phyloP scores from a whole-genome alignment of 1,139 yeast species.

The Nakaseomyces sp. region DNA sequence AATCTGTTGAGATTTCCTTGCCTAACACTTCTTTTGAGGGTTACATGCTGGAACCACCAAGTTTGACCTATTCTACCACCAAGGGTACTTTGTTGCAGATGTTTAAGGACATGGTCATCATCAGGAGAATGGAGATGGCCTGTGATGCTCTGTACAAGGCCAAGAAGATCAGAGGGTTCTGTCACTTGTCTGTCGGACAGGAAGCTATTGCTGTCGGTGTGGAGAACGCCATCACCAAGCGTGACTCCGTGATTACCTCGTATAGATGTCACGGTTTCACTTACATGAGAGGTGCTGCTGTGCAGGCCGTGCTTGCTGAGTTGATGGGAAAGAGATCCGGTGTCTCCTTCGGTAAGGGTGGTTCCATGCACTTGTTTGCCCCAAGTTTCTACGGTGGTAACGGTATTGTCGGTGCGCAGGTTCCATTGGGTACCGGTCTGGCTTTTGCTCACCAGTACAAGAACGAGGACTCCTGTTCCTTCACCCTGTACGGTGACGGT shows the following conservation, averaged over 20 bases:
- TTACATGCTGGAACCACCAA: conserved; percentile 74
- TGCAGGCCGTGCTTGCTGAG: conserved; percentile 85
- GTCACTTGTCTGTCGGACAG: conserved; percentile 98
- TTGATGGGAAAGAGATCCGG: conserved; percentile 95
- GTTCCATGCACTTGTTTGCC: conserved; percentile 98
- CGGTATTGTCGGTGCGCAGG: conserved; percentile 99
- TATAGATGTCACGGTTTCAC: conserved; percentile 99
- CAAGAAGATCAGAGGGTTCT: conserved; percentile 96
- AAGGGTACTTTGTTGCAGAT: conserved; percentile 74
- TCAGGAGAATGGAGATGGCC: conserved; percentile 98
- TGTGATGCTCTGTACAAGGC: conserved; percentile 97
- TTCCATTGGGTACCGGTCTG: conserved; percentile 94
- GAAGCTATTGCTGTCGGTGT: conserved; percentile 98
- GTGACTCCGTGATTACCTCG: conserved; percentile 88
- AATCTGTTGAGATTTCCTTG: conserved; percentile 39
- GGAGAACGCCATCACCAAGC: conserved; percentile 79
- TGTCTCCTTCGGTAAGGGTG: conserved; percentile 96
- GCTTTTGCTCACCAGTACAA: conserved; percentile 95
- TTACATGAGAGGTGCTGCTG: conserved; percentile 89
- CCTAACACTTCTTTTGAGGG: conserved; percentile 80
- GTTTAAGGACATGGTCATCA: conserved; percentile 92
- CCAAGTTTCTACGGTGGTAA: conserved; percentile 96
- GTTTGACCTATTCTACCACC: conserved; percentile 63
- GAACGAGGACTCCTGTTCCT: conserved; percentile 72
- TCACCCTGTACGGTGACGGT: conserved; percentile 95